Evolutionary conservation across 169 alveolate species (phyloP).

Genomic region (Plasmodium inui): DNA sequence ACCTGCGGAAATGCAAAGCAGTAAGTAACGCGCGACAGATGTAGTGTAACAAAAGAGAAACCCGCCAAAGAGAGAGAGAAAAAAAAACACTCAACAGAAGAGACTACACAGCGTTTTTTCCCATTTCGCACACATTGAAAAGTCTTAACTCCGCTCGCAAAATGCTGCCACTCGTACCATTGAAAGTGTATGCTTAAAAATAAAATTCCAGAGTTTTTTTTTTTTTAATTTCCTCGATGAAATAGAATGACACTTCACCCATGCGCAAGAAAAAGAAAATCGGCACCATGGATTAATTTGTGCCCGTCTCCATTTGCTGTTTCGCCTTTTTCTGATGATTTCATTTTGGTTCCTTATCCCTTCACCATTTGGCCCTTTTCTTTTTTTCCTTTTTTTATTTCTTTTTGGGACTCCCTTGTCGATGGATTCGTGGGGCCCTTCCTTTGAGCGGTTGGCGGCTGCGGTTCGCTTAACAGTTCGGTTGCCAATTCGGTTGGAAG

Average conservation of each 20-base stretch:
- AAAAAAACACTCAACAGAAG: background rate
- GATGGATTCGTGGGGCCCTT: background rate
- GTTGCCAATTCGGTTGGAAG: background rate
- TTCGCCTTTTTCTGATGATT: background rate
- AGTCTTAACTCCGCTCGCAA: background rate
- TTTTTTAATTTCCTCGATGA: background rate
- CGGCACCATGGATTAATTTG: background rate
- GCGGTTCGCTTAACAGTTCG: background rate
- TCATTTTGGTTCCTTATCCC: background rate
- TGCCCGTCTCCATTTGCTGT: background rate
- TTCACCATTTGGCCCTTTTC: background rate
- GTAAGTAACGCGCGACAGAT: background rate
- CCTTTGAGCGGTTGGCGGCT: background rate
- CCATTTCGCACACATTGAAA: background rate
- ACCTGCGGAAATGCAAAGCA: background rate
- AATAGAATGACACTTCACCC: background rate
- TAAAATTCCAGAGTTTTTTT: background rate
- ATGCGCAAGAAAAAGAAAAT: background rate
- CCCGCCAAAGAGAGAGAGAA: background rate
- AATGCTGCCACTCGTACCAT: background rate
- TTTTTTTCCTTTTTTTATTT: background rate
- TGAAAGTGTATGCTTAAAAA: background rate
- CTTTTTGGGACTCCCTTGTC: background rate
- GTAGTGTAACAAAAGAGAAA: background rate
- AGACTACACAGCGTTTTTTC: background rate